Percentiles rank a stretch among this genome's conserved stretches.
Evolutionary conservation across 257 asterid genomes (phyloP).

Genomic region (Eucommia ulmoides): DNA sequence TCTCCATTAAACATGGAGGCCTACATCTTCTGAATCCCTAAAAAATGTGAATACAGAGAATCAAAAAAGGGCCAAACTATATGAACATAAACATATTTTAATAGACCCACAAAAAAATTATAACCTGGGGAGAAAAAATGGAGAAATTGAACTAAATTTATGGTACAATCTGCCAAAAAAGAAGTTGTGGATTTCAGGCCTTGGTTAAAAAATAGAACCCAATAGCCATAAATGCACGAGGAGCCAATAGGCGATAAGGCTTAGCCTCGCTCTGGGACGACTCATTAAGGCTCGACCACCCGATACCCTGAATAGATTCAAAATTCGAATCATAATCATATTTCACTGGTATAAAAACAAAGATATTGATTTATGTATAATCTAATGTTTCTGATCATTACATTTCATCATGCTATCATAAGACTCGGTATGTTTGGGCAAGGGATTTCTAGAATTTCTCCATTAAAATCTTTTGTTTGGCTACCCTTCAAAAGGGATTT

Average conservation of each 20-base stretch:
- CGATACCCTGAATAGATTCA: conserved; percentile 59
- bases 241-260: conserved; percentile 68
- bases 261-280: conserved; percentile 83
- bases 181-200: conserved; percentile 7
- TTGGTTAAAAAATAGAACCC: conserved; percentile 55
- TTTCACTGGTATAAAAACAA: no score
- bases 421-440: no score
- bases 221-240: conserved; percentile 74
- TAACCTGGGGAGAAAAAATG: conserved; percentile 3
- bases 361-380: no score
- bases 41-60: conserved; percentile 53
- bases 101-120: conserved; percentile 2
- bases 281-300: conserved; percentile 80
- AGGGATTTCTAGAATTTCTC: no score
- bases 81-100: conserved; percentile 27
- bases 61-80: conserved; percentile 18
- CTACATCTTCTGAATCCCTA: conserved; percentile 53
- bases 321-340: no score
- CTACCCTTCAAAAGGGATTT: no score
- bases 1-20: no score
- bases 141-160: conserved; percentile 12
- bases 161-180: conserved; percentile 22
- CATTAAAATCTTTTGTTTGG: no score
- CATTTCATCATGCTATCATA: no score
- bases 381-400: no score